Conservation (phyloP, 129 eudicot species). For the Kitagawia praeruptora region DNA sequence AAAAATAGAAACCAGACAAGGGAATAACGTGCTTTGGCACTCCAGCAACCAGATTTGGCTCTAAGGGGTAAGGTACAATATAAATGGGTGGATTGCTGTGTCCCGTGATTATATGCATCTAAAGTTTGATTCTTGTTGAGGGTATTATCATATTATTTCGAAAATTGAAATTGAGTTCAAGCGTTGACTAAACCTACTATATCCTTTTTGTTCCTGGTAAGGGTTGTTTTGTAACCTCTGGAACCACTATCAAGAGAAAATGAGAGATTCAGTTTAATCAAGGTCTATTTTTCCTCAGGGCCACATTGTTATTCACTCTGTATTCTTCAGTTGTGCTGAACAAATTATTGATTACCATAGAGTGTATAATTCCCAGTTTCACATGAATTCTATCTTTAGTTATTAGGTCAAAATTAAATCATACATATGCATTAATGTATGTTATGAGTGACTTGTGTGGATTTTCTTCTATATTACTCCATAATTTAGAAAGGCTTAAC, state of each 20-base stretch:
- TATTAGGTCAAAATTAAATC: too few species aligned
- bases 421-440: not conserved
- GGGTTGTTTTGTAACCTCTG: not conserved
- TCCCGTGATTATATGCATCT: not conserved
- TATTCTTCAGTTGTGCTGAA: not conserved
- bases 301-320: conserved; percentile 2
- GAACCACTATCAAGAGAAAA: not conserved
- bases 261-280: not conserved
- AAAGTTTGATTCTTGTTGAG: not conserved
- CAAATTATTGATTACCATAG: not conserved
- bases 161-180: not conserved
- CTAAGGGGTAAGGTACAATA: conserved; percentile 66
- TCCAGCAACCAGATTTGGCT: conserved; percentile 55
- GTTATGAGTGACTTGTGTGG: not conserved
- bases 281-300: not conserved
- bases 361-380: not conserved
- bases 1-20: conserved; percentile 69
- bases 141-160: not conserved
- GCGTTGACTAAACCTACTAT: not conserved
- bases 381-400: not conserved
- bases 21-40: conserved; percentile 59
- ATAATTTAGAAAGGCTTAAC: too few species aligned
- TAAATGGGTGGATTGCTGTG: not conserved
- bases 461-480: too few species aligned
- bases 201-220: not conserved